phyloP scores from a whole-genome alignment of 2,329 filamentous ascomycete species.

The Venturia effusa region DNA sequence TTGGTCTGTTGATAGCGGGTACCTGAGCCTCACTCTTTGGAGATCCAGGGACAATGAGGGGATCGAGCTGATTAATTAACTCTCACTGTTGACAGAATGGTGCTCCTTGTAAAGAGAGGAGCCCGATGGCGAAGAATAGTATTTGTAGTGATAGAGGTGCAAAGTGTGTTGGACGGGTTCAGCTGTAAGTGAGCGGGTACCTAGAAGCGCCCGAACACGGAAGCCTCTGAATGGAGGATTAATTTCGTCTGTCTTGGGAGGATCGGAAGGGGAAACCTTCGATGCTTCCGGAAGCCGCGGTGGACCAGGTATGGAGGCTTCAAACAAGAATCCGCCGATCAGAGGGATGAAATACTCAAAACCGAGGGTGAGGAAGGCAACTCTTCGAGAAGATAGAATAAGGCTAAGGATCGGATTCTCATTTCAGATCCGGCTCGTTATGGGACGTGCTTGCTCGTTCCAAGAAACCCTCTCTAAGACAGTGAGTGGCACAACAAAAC shows the following conservation, averaged over 20 bases:
- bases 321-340: neutral
- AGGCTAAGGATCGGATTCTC: neutral
- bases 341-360: constrained; percentile 1
- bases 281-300: neutral
- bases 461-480: neutral
- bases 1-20: neutral
- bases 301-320: neutral
- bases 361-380: neutral
- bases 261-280: neutral
- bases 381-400: neutral
- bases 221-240: neutral
- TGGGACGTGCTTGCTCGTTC: neutral
- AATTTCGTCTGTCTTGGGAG: neutral
- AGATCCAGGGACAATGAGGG: neutral
- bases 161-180: neutral
- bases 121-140: neutral
- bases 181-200: neutral
- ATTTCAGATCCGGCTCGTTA: neutral
- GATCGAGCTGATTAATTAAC: neutral
- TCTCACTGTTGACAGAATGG: neutral
- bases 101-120: neutral
- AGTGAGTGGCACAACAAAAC: constrained; percentile 2
- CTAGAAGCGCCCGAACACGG: constrained; percentile 2
- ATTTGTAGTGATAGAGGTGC: constrained; percentile 3
- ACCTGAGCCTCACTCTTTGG: constrained; percentile 2